Percentiles rank a stretch among this genome's conserved stretches.
Conservation (phyloP, 75 land plant species). For the Pinus taeda region DNA sequence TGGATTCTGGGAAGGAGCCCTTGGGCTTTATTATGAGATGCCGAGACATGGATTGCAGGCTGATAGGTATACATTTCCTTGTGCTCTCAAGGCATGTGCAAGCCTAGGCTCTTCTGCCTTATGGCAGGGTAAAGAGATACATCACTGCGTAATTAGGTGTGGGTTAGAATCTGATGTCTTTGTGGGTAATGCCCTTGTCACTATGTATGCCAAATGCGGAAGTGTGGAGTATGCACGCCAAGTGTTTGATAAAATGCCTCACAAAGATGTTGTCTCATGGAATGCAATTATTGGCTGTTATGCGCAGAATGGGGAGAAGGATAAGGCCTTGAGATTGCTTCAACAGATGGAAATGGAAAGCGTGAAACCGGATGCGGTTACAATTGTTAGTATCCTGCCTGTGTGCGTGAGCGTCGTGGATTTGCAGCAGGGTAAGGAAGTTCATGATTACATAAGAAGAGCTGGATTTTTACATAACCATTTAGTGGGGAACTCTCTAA, state of each 20-base stretch:
- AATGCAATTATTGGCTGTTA: constrained; percentile 41
- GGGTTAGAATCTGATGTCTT: constrained; percentile 34
- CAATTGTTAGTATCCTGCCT: constrained; percentile 25
- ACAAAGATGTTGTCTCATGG: constrained; percentile 12
- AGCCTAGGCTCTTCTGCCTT: constrained; percentile 30
- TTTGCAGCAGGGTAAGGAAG: constrained; percentile 14
- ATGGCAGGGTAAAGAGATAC: constrained; percentile 51
- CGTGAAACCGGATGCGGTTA: constrained; percentile 17
- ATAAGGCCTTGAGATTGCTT: constrained; percentile 26
- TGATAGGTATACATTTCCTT: constrained; percentile 53
- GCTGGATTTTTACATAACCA: constrained; percentile 8
- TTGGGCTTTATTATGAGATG: constrained; percentile 66
- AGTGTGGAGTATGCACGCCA: constrained; percentile 20
- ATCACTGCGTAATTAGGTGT: constrained; percentile 40
- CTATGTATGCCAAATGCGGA: constrained; percentile 41
- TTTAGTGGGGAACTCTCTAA: constrained; percentile 20
- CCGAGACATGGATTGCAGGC: constrained; percentile 50
- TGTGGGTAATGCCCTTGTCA: constrained; percentile 52
- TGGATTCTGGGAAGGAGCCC: constrained; percentile 49
- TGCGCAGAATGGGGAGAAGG: constrained; percentile 14
- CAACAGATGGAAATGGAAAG: constrained; percentile 9
- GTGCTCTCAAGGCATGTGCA: constrained; percentile 59
- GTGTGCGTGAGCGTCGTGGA: constrained; percentile 20
- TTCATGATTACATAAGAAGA: constrained; percentile 19
- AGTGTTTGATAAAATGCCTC: constrained; percentile 29